Conservation (phyloP, 148 eudicot species). For the Pouteria glomerata region DNA sequence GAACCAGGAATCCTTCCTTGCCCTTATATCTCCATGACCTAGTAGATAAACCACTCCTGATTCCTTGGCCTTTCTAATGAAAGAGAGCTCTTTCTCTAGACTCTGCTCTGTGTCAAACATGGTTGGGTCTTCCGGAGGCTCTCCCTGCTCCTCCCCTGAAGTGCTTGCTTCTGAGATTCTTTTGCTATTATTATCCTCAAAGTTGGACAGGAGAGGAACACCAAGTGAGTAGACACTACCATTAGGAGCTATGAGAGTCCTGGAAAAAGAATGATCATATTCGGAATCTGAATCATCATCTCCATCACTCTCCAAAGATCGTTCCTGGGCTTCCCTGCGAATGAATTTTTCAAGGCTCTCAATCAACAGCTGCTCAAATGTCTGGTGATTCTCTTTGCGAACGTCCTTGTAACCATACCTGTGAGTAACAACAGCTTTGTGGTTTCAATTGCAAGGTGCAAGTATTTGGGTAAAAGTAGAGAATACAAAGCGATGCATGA, state of each 20-base stretch:
- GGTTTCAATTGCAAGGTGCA: neutral
- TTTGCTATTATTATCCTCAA: slow-evolving; percentile 29
- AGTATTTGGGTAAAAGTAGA: neutral
- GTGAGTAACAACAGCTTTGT: slow-evolving; percentile 12
- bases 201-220: slow-evolving; percentile 64
- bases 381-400: slow-evolving; percentile 81
- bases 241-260: slow-evolving; percentile 55
- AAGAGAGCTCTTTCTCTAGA: slow-evolving; percentile 81
- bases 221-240: slow-evolving; percentile 81
- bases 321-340: slow-evolving; percentile 83
- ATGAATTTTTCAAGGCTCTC: slow-evolving; percentile 93
- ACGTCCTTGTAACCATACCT: slow-evolving; percentile 98
- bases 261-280: slow-evolving; percentile 45
- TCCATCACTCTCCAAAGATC: slow-evolving; percentile 71
- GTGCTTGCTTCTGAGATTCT: slow-evolving; percentile 51
- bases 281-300: slow-evolving; percentile 58
- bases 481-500: neutral
- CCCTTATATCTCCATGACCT: slow-evolving; percentile 93
- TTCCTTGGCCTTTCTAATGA: slow-evolving; percentile 78
- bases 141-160: slow-evolving; percentile 37
- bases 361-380: slow-evolving; percentile 72
- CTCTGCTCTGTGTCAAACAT: slow-evolving; percentile 61
- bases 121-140: slow-evolving; percentile 20
- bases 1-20: slow-evolving; percentile 93
- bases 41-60: slow-evolving; percentile 96